phyloP scores from a whole-genome alignment of 305 asterid species.

The Fraxinus nigra region DNA sequence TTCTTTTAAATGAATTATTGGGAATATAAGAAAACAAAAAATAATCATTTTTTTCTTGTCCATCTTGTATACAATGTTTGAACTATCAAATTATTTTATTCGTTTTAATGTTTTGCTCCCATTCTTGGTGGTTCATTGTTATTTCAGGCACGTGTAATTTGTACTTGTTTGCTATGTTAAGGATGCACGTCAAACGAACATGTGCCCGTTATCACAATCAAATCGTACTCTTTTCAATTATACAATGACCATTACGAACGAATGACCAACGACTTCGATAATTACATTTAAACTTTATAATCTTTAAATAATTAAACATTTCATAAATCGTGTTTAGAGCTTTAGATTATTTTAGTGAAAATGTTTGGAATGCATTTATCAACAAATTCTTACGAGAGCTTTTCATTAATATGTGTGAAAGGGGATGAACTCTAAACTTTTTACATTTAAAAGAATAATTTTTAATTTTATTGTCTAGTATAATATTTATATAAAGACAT shows the following conservation, averaged over 20 bases:
- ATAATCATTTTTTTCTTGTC: background rate
- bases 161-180: constrained; percentile 18
- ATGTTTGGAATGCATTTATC: background rate
- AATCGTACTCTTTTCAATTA: too few relatives aligned
- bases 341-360: too few relatives aligned
- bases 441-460: too few relatives aligned
- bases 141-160: constrained; percentile 26
- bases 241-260: too few relatives aligned
- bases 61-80: constrained; percentile 18
- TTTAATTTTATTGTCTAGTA: too few relatives aligned
- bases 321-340: background rate
- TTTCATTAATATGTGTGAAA: too few relatives aligned
- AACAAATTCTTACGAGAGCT: background rate
- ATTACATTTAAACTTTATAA: background rate
- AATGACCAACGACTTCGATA: background rate
- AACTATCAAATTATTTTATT: constrained; percentile 7
- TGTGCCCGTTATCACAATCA: background rate
- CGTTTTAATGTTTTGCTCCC: constrained; percentile 27
- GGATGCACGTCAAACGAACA: background rate
- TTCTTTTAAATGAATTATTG: constrained; percentile 31
- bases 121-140: constrained; percentile 40
- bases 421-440: too few relatives aligned
- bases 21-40: constrained; percentile 2
- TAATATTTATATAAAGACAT: too few relatives aligned
- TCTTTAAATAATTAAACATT: background rate